Conservation (phyloP, 1,284 basidiomycete genomes). For the Xerocomus nothofagi region DNA sequence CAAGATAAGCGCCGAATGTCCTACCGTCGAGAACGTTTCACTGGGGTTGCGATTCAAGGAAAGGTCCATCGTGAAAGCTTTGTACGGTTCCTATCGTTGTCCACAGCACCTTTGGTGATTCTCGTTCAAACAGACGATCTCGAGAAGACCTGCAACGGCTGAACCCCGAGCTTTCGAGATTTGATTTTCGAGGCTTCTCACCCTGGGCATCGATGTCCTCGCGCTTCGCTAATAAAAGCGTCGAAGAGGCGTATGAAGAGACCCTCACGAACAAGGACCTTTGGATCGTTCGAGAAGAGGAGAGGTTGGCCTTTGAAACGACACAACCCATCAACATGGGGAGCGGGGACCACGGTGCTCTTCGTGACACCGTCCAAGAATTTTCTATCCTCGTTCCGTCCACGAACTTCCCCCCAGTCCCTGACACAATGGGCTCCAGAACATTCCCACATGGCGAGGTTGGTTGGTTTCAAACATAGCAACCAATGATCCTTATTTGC, state of each 20-base stretch:
- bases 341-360: not conserved
- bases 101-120: not conserved
- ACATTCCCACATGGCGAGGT: not conserved
- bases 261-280: conserved; percentile 4
- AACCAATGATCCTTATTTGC: not conserved
- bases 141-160: conserved; percentile 6
- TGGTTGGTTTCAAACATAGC: not conserved
- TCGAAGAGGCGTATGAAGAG: not conserved
- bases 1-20: conserved; percentile 22
- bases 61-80: conserved; percentile 17
- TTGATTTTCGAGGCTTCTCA: not conserved
- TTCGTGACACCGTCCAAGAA: conserved; percentile 9
- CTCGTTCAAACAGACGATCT: conserved; percentile 4
- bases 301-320: conserved; percentile 19
- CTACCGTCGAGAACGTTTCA: conserved; percentile 5
- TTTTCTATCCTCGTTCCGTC: conserved; percentile 16
- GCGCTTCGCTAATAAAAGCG: not conserved
- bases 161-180: not conserved
- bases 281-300: conserved; percentile 22
- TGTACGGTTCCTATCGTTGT: conserved; percentile 1
- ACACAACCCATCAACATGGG: conserved; percentile 1
- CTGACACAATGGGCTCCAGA: not conserved
- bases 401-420: conserved; percentile 13
- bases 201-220: conserved; percentile 1
- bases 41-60: conserved; percentile 29